phyloP scores from a whole-genome alignment of 768 basidiomycete species.

The Mycena indigotica region DNA sequence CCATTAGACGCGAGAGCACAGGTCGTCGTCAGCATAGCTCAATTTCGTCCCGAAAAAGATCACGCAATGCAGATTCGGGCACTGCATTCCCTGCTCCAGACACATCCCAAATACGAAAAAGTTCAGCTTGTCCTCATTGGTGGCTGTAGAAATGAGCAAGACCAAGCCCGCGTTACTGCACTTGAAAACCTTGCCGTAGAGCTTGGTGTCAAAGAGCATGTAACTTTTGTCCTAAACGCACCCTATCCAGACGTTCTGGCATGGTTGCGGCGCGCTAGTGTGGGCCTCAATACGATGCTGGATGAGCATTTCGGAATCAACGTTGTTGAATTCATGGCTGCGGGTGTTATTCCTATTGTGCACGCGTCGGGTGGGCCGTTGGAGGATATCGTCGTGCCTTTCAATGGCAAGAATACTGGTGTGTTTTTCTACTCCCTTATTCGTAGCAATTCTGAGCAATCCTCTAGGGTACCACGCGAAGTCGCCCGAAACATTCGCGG shows the following conservation, averaged over 20 bases:
- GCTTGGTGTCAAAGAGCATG: slow-evolving; percentile 66
- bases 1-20: slow-evolving; percentile 55
- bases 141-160: slow-evolving; percentile 78
- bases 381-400: slow-evolving; percentile 87
- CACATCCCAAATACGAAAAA: slow-evolving; percentile 58
- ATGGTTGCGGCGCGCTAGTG: slow-evolving; percentile 73
- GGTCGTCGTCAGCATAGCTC: slow-evolving; percentile 84
- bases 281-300: slow-evolving; percentile 95
- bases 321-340: slow-evolving; percentile 97
- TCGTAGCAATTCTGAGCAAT: not conserved
- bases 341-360: slow-evolving; percentile 88
- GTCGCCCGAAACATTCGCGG: slow-evolving; percentile 64
- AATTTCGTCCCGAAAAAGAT: slow-evolving; percentile 97
- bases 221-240: slow-evolving; percentile 83
- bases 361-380: slow-evolving; percentile 94
- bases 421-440: slow-evolving; percentile 8
- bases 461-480: slow-evolving; percentile 76
- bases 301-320: slow-evolving; percentile 99
- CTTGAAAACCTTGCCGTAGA: slow-evolving; percentile 62
- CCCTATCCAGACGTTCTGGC: slow-evolving; percentile 68
- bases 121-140: slow-evolving; percentile 80
- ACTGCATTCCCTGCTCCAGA: slow-evolving; percentile 58
- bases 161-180: slow-evolving; percentile 65
- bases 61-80: slow-evolving; percentile 79
- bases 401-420: slow-evolving; percentile 71